A percentile compares a stretch with the other conserved stretches of the same genome.
These are phyloP conservation scores for Beauveria varroae DNA, from an alignment of 2,329 filamentous ascomycete genomes.

Conservation along the genomic window DNA sequence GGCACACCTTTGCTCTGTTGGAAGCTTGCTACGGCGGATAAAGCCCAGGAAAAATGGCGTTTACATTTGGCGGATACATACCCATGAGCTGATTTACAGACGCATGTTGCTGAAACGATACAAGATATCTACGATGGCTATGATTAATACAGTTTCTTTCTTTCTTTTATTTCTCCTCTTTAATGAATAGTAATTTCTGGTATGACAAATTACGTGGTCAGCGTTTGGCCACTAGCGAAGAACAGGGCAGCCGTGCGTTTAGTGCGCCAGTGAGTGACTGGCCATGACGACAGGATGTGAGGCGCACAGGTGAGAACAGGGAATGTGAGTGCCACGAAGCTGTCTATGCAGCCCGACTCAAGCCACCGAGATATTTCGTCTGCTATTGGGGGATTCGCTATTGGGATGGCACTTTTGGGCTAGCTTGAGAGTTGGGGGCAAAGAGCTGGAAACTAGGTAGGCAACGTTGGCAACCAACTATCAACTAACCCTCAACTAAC, in stretches of 20 bases:
- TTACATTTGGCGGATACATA: conserved; percentile 6
- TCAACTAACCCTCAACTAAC: no score
- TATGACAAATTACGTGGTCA: neutral
- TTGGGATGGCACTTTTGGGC: no score
- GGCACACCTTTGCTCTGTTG: neutral
- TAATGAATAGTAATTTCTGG: neutral
- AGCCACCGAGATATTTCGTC: no score
- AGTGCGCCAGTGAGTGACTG: no score
- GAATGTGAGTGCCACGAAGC: neutral
- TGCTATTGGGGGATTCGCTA: no score
- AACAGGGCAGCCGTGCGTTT: neutral
- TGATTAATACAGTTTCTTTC: neutral
- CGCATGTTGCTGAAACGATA: conserved; percentile 3
- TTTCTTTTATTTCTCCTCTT: neutral
- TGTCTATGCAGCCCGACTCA: neutral
- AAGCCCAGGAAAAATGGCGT: neutral
- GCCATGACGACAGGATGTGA: conserved; percentile 1
- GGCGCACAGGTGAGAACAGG: neutral
- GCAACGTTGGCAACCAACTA: no score
- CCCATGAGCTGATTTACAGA: conserved; percentile 1
- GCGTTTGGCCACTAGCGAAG: neutral
- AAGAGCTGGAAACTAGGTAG: no score
- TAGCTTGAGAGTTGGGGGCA: no score
- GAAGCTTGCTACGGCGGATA: neutral
- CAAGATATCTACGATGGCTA: conserved; percentile 3